Percentiles rank a stretch among this genome's conserved stretches.
Evolutionary conservation across 495 filamentous ascomycete species (phyloP).

Genomic region (Daldinia decipiens): DNA sequence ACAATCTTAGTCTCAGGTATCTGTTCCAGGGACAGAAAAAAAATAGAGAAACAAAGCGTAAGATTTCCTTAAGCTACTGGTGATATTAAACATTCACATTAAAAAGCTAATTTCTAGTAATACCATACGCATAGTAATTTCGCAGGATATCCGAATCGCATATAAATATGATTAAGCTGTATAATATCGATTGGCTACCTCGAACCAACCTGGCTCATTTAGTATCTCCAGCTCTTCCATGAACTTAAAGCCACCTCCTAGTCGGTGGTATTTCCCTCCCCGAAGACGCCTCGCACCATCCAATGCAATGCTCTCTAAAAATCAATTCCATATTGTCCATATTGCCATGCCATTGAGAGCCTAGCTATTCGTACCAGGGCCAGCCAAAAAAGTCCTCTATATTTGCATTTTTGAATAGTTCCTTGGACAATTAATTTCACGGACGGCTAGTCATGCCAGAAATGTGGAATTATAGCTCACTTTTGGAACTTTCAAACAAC

Average conservation of each 20-base stretch:
- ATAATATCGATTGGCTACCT: not conserved
- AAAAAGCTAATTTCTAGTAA: too few relatives aligned
- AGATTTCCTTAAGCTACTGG: too few relatives aligned
- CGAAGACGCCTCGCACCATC: not conserved
- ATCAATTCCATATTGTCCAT: not conserved
- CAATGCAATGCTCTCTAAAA: constrained; percentile 6
- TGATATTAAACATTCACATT: too few relatives aligned
- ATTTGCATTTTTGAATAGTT: not conserved
- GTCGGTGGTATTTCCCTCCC: not conserved
- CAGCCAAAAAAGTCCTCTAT: not conserved
- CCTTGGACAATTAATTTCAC: not conserved
- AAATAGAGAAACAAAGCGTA: too few relatives aligned
- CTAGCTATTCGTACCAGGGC: not conserved
- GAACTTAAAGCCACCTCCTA: not conserved
- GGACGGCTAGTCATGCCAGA: not conserved
- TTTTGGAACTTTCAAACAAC: not conserved
- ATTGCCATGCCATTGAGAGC: not conserved
- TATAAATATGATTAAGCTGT: not conserved
- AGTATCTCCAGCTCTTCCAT: not conserved
- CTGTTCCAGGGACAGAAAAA: too few relatives aligned
- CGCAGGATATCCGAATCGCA: not conserved
- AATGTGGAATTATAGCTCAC: not conserved
- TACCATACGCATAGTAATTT: too few relatives aligned
- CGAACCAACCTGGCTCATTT: not conserved
- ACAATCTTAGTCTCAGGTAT: too few relatives aligned